Percentiles rank a stretch among this genome's conserved stretches.
Conservation (phyloP, 2,329 filamentous ascomycete species). For the Huntiella savannae region DNA sequence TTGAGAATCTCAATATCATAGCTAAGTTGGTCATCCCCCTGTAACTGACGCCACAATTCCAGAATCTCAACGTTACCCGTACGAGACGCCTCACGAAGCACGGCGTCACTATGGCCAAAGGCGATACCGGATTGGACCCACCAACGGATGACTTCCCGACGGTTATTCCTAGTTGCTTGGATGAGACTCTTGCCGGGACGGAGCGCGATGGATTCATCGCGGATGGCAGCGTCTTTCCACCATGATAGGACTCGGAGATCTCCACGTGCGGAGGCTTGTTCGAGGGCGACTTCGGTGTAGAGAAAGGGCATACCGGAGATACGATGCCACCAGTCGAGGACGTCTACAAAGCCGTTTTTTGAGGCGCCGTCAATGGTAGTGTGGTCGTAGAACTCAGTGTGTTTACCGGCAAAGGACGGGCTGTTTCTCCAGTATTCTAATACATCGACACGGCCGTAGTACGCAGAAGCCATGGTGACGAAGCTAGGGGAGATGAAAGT, state of each 20-base stretch:
- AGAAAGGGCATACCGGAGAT: conserved; percentile 58
- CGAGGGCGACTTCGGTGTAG: conserved; percentile 73
- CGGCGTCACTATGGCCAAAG: conserved; percentile 59
- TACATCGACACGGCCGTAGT: conserved; percentile 69
- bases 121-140: conserved; percentile 71
- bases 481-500: conserved; percentile 69
- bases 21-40: conserved; percentile 46
- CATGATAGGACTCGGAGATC: conserved; percentile 77
- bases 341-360: conserved; percentile 63
- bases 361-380: conserved; percentile 80
- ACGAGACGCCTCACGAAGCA: conserved; percentile 67
- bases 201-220: conserved; percentile 39
- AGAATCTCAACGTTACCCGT: conserved; percentile 73
- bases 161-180: conserved; percentile 67
- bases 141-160: conserved; percentile 61
- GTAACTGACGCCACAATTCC: conserved; percentile 57
- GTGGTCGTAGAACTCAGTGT: conserved; percentile 44
- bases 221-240: conserved; percentile 60
- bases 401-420: conserved; percentile 63
- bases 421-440: conserved; percentile 83
- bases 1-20: conserved; percentile 73
- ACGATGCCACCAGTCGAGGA: conserved; percentile 82
- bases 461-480: conserved; percentile 71
- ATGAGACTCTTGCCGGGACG: conserved; percentile 74
- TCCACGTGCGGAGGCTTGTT: conserved; percentile 70